A percentile compares a stretch with the other conserved stretches of the same genome.
Conservation (phyloP, 192 early-diverging fungal species). For the Gonapodya prolifera region DNA sequence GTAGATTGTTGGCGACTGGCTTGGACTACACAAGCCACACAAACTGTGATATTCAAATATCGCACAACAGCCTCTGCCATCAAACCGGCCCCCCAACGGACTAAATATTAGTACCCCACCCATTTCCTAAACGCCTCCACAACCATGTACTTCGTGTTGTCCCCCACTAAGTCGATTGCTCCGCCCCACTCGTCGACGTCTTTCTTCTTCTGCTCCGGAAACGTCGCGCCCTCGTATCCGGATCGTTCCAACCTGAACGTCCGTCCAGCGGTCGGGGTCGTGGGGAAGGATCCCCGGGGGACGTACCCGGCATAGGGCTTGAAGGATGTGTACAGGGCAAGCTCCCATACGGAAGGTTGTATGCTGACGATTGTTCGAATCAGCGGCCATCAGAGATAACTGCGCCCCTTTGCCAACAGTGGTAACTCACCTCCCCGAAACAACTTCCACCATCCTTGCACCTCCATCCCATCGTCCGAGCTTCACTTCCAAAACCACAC, state of each 20-base stretch:
- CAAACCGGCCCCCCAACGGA: too few relatives aligned
- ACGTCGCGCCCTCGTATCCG: neutral
- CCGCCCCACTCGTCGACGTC: neutral
- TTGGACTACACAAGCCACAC: too few relatives aligned
- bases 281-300: neutral
- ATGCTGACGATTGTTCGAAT: neutral
- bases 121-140: neutral
- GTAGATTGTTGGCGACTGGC: neutral
- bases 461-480: neutral
- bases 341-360: neutral
- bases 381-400: too few relatives aligned
- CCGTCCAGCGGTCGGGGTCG: neutral
- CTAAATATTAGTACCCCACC: neutral
- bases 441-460: neutral
- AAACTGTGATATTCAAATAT: too few relatives aligned
- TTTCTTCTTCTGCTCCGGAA: neutral
- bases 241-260: neutral
- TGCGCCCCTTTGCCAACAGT: too few relatives aligned
- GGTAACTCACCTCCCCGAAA: neutral
- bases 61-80: too few relatives aligned
- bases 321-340: neutral
- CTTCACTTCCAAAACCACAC: neutral
- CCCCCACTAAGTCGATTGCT: neutral
- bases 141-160: neutral
- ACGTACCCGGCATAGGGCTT: neutral